phyloP scores from a whole-genome alignment of 2,329 filamentous ascomycete species.

The Botrytis galanthina region DNA sequence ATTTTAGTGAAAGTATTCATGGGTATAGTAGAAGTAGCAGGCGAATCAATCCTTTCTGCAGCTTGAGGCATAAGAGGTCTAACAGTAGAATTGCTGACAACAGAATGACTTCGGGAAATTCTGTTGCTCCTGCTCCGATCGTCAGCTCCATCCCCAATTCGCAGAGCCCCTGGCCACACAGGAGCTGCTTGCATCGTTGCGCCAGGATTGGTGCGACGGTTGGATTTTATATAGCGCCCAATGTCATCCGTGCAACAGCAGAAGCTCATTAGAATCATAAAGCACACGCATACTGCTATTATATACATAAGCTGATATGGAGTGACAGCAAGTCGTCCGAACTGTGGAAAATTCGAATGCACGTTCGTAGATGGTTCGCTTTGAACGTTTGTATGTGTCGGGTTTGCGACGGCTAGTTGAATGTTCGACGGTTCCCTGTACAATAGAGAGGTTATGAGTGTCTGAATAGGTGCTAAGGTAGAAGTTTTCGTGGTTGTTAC shows the following conservation, averaged over 20 bases:
- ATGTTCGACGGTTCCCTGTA: neutral
- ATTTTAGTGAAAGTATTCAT: neutral
- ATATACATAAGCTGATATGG: constrained; percentile 17
- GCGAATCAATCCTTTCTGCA: neutral
- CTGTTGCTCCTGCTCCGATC: neutral
- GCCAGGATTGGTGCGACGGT: neutral
- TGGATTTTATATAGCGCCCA: constrained; percentile 13
- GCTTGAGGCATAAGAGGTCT: neutral
- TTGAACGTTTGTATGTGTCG: neutral
- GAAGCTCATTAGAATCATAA: constrained; percentile 14
- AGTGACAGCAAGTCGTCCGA: neutral
- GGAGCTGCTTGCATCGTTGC: constrained; percentile 10
- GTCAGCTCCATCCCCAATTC: neutral
- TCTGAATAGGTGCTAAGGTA: neutral
- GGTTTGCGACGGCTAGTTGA: neutral
- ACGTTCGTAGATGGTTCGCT: constrained; percentile 2
- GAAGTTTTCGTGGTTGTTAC: neutral
- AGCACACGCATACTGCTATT: constrained; percentile 10
- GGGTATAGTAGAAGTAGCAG: neutral
- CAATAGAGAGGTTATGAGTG: constrained; percentile 8
- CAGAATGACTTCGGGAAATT: neutral
- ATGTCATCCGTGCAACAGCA: constrained; percentile 16
- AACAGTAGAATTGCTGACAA: neutral
- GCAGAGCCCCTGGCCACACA: neutral
- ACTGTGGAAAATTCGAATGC: neutral